These are phyloP conservation scores for Pelomyxa schiedti DNA, from an alignment of 78 protist genomes.

Conservation along the genomic window DNA sequence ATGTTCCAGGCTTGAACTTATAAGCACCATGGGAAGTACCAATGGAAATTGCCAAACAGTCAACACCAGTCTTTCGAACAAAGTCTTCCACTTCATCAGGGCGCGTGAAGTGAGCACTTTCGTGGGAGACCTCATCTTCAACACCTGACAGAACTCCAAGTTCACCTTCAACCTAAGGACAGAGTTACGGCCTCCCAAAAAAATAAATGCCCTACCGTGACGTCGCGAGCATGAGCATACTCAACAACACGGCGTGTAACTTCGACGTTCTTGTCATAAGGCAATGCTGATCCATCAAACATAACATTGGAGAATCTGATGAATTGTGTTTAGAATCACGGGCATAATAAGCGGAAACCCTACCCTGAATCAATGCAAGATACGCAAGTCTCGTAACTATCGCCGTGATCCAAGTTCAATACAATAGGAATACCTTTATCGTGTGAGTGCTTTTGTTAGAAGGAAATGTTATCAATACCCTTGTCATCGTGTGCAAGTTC, in stretches of 20 bases:
- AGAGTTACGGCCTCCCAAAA: no score
- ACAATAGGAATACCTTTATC: not conserved
- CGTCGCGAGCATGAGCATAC: not conserved
- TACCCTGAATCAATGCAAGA: not conserved
- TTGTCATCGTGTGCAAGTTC: not conserved
- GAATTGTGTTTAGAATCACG: no score
- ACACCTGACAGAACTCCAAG: not conserved
- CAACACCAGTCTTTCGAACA: not conserved
- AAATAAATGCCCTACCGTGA: no score
- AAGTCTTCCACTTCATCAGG: not conserved
- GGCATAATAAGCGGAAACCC: no score
- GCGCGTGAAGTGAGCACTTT: not conserved
- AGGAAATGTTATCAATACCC: no score
- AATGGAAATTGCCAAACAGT: not conserved
- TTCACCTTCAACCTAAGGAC: not conserved
- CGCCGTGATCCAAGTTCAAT: not conserved
- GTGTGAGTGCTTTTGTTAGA: no score
- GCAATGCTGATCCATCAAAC: not conserved
- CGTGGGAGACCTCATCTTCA: not conserved
- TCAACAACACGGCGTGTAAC: not conserved
- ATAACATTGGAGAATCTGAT: not conserved
- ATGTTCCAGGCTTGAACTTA: not conserved
- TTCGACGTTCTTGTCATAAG: not conserved
- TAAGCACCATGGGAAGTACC: not conserved
- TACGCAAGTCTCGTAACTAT: not conserved